Evolutionary conservation across 805 yeast genomes (phyloP).

Genomic region (Starmera quercuum): DNA sequence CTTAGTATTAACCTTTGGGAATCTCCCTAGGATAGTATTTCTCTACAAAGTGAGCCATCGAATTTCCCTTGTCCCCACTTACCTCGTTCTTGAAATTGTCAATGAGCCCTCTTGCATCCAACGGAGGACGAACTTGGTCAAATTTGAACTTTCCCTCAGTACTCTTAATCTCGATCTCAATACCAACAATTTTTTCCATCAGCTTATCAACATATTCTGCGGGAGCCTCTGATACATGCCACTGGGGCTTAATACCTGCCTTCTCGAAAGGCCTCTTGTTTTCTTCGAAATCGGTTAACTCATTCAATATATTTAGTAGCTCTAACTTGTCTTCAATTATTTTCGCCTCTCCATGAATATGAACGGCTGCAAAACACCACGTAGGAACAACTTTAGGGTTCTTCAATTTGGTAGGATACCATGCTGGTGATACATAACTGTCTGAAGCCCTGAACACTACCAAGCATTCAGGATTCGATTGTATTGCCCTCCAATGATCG

Average conservation of each 20-base stretch:
- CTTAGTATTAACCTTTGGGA: too few species aligned
- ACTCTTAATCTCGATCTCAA: constrained; percentile 40
- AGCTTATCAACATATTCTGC: constrained; percentile 32
- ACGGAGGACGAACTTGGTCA: constrained; percentile 38
- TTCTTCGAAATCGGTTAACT: constrained; percentile 42
- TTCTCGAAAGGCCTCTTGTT: constrained; percentile 22
- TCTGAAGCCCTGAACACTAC: constrained; percentile 45
- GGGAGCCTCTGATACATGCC: constrained; percentile 57
- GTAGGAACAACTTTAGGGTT: constrained; percentile 64
- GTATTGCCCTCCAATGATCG: constrained; percentile 39
- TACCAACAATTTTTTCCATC: constrained; percentile 47
- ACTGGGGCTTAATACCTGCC: constrained; percentile 29
- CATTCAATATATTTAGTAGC: constrained; percentile 35
- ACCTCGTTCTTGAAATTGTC: constrained; percentile 36
- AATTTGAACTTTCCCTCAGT: constrained; percentile 50
- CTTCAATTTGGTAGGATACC: constrained; percentile 47
- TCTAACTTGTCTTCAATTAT: constrained; percentile 31
- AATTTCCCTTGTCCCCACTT: constrained; percentile 17
- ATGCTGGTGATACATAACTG: constrained; percentile 50
- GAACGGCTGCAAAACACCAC: constrained; percentile 57
- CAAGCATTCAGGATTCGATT: constrained; percentile 29
- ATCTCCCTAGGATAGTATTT: too few species aligned
- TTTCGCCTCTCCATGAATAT: constrained; percentile 43
- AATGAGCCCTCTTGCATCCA: constrained; percentile 45
- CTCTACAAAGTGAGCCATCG: constrained; percentile 9